Evolutionary conservation across 169 alveolate genomes (phyloP), one percentile per base, ranked within the genome.

Genomic region (Plasmodium vivax): DNA sequence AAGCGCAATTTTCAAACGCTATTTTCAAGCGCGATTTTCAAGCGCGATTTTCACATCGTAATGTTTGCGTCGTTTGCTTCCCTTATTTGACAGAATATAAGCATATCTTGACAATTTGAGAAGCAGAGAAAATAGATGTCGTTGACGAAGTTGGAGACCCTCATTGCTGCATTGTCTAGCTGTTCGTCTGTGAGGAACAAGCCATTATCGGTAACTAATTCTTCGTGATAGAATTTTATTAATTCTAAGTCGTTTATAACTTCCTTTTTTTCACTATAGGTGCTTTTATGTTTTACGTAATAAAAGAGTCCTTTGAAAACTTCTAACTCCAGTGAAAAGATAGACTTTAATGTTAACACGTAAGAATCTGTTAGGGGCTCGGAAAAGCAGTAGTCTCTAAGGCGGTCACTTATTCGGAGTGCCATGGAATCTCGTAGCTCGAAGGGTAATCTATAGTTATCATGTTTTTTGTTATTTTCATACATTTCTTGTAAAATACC

Each of bases 391-490:
- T 32, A 83, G 38, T 56, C 92, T 34, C 43, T 14, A 19, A 83
- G 38, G 27, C 92, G 92, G 4, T 83, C 81, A 56, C 62, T 83
- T 83, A 83, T 83, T 56, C 92, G 27, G 34, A 83, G 81, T 56
- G 82, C 92, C 92, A 83, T 83, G 30, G 92, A 54, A 56, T 56
- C 92, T 58, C 32, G 16, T 56, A 83, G 32, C 72, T 83, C 92
- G 6, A 58, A 83, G 27, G 92, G 92, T 43, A 83, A 51, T 83
- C 43, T 7, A 30, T 1, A 83, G 43, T 32, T 14, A 56, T 34
- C 10, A 23, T 2, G 9, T 3, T 83, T 34, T 27, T 83, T 83
- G 19, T 14, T 0, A 83, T 56, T 83, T 16, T 83, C 58, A 58
- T 23, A 30, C 45, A 83, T 83, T 83, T 83, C 92, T 56, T 56